A percentile compares a stretch with the other conserved stretches of the same genome.
These are phyloP conservation scores for Phytophthora boehmeriae DNA, from an alignment of 352 stramenopile genomes.

Conservation along the genomic window DNA sequence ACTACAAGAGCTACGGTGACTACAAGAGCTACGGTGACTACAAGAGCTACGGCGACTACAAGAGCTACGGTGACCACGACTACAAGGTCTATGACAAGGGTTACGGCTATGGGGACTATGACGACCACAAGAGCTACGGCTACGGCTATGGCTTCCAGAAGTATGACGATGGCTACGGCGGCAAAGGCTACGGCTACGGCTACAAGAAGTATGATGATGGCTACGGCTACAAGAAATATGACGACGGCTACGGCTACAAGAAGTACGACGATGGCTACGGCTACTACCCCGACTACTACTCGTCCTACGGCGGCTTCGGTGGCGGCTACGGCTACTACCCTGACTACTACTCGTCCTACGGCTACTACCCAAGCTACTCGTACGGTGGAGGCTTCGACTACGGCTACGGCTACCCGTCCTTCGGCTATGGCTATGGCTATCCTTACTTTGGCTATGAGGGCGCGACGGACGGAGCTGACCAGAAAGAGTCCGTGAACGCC, in stretches of 20 bases:
- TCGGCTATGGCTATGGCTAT: background rate
- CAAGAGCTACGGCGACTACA: background rate
- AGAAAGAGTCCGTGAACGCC: background rate
- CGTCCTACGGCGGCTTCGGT: background rate
- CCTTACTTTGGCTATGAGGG: background rate
- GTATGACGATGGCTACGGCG: constrained; percentile 1
- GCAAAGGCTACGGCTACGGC: background rate
- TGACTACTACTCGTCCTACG: background rate
- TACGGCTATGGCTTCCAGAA: background rate
- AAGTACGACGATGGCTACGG: too few species aligned
- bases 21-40: constrained; percentile 1
- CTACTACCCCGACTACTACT: too few species aligned
- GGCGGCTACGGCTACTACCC: constrained; percentile 1
- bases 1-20: background rate
- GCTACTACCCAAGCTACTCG: too few species aligned
- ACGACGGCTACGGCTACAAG: background rate
- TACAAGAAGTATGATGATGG: too few species aligned
- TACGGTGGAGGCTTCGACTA: background rate
- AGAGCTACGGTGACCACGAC: background rate
- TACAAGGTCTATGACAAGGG: background rate
- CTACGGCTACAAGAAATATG: background rate
- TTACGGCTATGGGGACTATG: background rate
- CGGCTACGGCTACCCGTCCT: too few species aligned
- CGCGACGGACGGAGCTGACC: background rate
- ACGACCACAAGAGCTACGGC: background rate